A percentile compares a stretch with the other conserved stretches of the same genome.
Conservation (phyloP, 768 basidiomycete genomes). For the Pulveroboletus sp. region DNA sequence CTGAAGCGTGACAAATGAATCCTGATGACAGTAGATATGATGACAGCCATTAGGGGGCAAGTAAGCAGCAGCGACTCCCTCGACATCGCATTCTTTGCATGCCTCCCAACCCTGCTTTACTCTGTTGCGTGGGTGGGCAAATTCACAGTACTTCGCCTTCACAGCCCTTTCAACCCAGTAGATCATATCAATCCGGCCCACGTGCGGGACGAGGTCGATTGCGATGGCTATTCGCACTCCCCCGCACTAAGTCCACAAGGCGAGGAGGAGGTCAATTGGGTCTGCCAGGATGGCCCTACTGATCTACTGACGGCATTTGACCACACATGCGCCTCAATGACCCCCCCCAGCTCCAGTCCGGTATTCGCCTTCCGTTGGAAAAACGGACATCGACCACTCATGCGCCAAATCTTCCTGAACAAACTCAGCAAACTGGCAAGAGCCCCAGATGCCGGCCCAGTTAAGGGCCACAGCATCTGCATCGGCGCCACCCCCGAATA, state of each 20-base stretch:
- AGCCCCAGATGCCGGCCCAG: too few relatives aligned
- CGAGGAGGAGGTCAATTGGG: neutral
- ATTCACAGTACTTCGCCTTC: too few relatives aligned
- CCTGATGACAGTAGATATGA: too few relatives aligned
- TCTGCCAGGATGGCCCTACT: neutral
- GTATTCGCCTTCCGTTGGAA: neutral
- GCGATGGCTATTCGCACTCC: neutral
- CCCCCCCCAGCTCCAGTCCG: neutral
- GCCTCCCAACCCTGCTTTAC: too few relatives aligned
- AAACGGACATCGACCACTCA: accelerated
- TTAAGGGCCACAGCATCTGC: neutral
- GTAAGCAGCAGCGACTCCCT: too few relatives aligned
- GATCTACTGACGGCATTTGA: neutral
- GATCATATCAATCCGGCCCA: neutral
- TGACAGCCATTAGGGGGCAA: too few relatives aligned
- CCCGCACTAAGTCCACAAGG: neutral
- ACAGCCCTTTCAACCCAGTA: neutral
- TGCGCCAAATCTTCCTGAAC: too few relatives aligned
- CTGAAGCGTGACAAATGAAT: too few relatives aligned
- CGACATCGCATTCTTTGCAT: too few relatives aligned
- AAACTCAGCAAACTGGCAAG: too few relatives aligned
- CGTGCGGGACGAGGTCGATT: neutral
- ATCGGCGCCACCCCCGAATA: neutral
- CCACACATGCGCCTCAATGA: neutral
- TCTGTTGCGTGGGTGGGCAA: too few relatives aligned